phyloP scores from a whole-genome alignment of 352 stramenopile genomes.

The Phytophthora macrochlamydospora region DNA sequence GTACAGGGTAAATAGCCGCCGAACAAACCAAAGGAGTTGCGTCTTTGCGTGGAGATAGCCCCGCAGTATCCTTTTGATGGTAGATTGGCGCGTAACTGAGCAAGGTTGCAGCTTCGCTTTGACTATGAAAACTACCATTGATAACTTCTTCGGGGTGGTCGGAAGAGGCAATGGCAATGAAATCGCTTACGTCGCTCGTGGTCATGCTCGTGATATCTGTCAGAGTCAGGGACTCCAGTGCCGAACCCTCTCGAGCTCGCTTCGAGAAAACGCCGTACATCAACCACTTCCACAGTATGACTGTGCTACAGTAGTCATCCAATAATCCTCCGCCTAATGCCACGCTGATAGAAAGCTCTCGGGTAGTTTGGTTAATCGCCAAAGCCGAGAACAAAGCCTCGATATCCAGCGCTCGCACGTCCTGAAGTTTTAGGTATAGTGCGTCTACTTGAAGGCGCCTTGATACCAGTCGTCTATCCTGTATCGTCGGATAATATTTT shows the following conservation, averaged over 20 bases:
- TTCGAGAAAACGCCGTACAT: conserved; percentile 22
- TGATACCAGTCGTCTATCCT: too few species aligned
- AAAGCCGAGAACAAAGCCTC: background rate
- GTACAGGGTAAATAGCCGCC: conserved; percentile 5
- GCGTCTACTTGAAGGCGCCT: background rate
- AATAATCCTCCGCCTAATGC: too few species aligned
- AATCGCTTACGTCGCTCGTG: conserved; percentile 1
- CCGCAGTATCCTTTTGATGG: background rate
- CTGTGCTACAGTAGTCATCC: too few species aligned
- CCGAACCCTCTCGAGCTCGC: conserved; percentile 13
- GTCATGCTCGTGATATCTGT: conserved; percentile 10
- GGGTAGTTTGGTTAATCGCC: background rate
- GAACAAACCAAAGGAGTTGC: conserved; percentile 5
- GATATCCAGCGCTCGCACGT: background rate
- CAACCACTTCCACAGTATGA: conserved; percentile 17
- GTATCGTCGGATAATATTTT: background rate
- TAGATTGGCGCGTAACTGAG: conserved; percentile 8
- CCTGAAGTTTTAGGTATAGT: background rate
- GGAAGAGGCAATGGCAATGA: conserved; percentile 11
- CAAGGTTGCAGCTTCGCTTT: conserved; percentile 3
- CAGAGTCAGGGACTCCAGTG: conserved; percentile 10
- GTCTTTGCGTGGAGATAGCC: background rate
- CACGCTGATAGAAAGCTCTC: background rate
- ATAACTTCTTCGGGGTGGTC: conserved; percentile 22
- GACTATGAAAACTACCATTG: conserved; percentile 4